These are phyloP conservation scores for Pichia sp. DNA, from an alignment of 1,139 yeast genomes.

Conservation along the genomic window DNA sequence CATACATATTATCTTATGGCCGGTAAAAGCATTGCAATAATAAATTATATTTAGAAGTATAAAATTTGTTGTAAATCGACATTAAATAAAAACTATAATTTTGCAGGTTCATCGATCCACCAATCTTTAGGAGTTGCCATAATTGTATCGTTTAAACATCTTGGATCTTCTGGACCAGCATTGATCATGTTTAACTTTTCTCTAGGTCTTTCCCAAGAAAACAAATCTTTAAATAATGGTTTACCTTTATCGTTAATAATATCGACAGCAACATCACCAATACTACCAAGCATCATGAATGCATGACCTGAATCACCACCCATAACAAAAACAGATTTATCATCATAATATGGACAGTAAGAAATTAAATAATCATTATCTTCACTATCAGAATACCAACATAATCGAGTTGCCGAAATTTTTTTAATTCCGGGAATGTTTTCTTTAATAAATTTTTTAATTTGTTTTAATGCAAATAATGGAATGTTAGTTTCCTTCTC, in stretches of 20 bases:
- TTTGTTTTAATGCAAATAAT: constrained; percentile 19
- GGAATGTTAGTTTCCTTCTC: constrained; percentile 17
- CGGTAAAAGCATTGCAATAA: too few relatives aligned
- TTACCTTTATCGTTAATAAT: constrained; percentile 20
- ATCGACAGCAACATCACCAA: constrained; percentile 22
- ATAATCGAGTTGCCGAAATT: constrained; percentile 20
- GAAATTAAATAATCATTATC: constrained; percentile 31
- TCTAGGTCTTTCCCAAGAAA: constrained; percentile 27
- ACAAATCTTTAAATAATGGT: constrained; percentile 18
- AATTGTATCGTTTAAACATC: constrained; percentile 21
- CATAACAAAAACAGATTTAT: constrained; percentile 28
- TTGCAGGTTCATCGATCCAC: constrained; percentile 13
- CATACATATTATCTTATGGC: too few relatives aligned
- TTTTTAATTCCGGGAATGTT: constrained; percentile 21
- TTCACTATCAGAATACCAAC: constrained; percentile 32
- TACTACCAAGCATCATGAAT: constrained; percentile 27
- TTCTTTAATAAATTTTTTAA: constrained; percentile 21
- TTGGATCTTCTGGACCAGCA: constrained; percentile 23
- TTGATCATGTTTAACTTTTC: constrained; percentile 23
- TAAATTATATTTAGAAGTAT: too few relatives aligned
- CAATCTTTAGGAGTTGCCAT: constrained; percentile 27
- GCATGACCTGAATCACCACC: constrained; percentile 35
- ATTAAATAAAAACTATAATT: not conserved
- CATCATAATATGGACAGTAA: constrained; percentile 26
- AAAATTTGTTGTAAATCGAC: not conserved